Conservation (phyloP, 257 asterid species). For the Lantana camara region DNA sequence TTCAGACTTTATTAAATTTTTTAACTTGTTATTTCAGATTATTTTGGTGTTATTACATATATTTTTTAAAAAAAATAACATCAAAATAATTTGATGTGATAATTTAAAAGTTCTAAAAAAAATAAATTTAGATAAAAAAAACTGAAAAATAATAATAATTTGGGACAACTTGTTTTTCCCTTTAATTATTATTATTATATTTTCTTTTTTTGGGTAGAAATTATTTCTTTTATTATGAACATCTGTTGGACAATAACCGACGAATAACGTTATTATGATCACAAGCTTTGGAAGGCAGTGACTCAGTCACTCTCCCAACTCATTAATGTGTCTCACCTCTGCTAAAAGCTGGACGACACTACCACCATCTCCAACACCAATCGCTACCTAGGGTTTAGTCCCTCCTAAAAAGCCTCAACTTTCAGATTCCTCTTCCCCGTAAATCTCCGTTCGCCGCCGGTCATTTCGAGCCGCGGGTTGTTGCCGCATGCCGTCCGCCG, state of each 20-base stretch:
- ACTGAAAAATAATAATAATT: too few relatives aligned
- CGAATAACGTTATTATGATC: constrained; percentile 41
- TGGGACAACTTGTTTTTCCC: too few relatives aligned
- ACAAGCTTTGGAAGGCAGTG: constrained; percentile 38
- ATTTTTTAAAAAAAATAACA: too few relatives aligned
- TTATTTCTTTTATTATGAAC: neutral
- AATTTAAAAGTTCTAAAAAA: too few relatives aligned
- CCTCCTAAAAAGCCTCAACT: constrained; percentile 8
- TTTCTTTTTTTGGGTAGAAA: too few relatives aligned
- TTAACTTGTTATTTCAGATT: too few relatives aligned
- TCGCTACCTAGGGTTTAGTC: constrained; percentile 25
- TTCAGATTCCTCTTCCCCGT: constrained; percentile 12
- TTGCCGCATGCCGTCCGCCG: constrained; percentile 25
- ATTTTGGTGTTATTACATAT: too few relatives aligned
- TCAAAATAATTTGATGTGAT: too few relatives aligned
- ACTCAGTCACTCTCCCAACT: constrained; percentile 27
- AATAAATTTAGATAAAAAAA: too few relatives aligned
- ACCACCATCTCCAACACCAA: constrained; percentile 21
- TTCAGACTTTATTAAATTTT: too few relatives aligned
- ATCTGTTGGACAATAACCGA: constrained; percentile 18
- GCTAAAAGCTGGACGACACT: neutral
- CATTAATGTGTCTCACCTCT: constrained; percentile 33
- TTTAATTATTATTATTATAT: too few relatives aligned
- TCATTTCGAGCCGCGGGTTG: constrained; percentile 19
- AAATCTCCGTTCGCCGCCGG: constrained; percentile 11